Percentiles rank a stretch among this genome's conserved stretches.
Evolutionary conservation across 441 rosid genomes (phyloP).

Genomic region (Erodium moschatum): DNA sequence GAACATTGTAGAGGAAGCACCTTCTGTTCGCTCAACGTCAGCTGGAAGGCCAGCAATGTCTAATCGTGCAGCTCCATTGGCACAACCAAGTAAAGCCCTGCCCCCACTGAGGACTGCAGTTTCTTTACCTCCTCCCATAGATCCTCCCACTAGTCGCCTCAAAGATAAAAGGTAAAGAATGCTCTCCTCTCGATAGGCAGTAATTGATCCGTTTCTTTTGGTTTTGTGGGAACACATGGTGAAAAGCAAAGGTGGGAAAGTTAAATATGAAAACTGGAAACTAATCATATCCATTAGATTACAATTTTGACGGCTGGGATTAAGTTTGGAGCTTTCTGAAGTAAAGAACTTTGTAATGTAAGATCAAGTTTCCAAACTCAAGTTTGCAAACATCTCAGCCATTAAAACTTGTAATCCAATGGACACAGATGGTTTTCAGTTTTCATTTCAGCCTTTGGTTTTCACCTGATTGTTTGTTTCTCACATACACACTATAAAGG

Average conservation of each 20-base stretch:
- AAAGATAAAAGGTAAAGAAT: slow-evolving; percentile 38
- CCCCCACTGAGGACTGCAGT: slow-evolving; percentile 43
- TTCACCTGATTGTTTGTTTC: too few relatives aligned
- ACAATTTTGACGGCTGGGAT: too few relatives aligned
- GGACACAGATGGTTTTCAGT: too few relatives aligned
- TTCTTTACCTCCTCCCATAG: slow-evolving; percentile 35
- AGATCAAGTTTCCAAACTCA: too few relatives aligned
- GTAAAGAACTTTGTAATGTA: too few relatives aligned
- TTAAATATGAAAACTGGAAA: too few relatives aligned
- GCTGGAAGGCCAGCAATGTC: slow-evolving; percentile 39
- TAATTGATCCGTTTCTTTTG: background rate
- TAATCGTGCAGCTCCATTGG: slow-evolving; percentile 34
- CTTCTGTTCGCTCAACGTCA: slow-evolving; percentile 36
- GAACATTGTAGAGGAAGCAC: slow-evolving; percentile 34
- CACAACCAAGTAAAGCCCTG: slow-evolving; percentile 31
- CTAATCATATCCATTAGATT: too few relatives aligned
- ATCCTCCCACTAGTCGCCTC: slow-evolving; percentile 38
- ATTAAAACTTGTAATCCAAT: background rate
- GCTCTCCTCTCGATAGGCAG: background rate
- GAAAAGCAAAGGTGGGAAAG: too few relatives aligned
- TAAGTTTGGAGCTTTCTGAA: too few relatives aligned
- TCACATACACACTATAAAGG: too few relatives aligned
- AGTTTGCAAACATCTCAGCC: too few relatives aligned
- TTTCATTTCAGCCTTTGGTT: too few relatives aligned
- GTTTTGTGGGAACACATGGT: background rate